Conservation (phyloP, 2,329 filamentous ascomycete species). For the Colletotrichum tropicale region DNA sequence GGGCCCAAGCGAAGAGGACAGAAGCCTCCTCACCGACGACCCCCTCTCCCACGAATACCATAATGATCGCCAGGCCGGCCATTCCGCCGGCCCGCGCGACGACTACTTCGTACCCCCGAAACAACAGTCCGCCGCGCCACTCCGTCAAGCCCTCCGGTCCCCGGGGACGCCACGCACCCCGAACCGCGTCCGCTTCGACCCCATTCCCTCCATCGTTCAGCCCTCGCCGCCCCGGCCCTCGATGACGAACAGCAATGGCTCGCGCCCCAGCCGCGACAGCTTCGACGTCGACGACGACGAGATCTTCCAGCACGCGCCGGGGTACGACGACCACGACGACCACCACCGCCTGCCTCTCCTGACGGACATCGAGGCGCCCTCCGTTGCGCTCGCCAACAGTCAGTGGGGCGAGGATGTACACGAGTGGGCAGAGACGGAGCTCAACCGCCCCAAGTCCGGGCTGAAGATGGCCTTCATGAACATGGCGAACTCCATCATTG, state of each 20-base stretch:
- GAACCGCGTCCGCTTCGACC: slow-evolving; percentile 78
- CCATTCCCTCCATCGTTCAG: slow-evolving; percentile 49
- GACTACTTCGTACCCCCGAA: slow-evolving; percentile 9
- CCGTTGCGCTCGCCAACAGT: slow-evolving; percentile 69
- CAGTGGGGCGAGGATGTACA: slow-evolving; percentile 47
- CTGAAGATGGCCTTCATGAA: slow-evolving; percentile 96
- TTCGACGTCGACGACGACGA: slow-evolving; percentile 22
- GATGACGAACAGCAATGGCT: slow-evolving; percentile 13
- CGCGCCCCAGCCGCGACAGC: slow-evolving; percentile 13
- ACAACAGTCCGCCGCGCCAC: neutral
- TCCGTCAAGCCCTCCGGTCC: slow-evolving; percentile 21
- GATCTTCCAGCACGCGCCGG: slow-evolving; percentile 14
- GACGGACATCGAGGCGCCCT: slow-evolving; percentile 83
- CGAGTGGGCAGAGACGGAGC: slow-evolving; percentile 58
- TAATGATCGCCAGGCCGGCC: neutral
- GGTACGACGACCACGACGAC: slow-evolving; percentile 11
- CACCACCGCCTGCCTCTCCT: slow-evolving; percentile 72
- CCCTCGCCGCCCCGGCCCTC: slow-evolving; percentile 14
- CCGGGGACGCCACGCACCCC: slow-evolving; percentile 63
- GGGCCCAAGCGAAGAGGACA: slow-evolving; percentile 23
- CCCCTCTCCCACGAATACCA: slow-evolving; percentile 21
- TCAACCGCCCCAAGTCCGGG: slow-evolving; percentile 78
- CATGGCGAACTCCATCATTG: slow-evolving; percentile 99
- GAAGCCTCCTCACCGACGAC: slow-evolving; percentile 24
- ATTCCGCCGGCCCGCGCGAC: slow-evolving; percentile 3